phyloP scores from a whole-genome alignment of 2,329 filamentous ascomycete genomes.

The Sarocladium strictum region DNA sequence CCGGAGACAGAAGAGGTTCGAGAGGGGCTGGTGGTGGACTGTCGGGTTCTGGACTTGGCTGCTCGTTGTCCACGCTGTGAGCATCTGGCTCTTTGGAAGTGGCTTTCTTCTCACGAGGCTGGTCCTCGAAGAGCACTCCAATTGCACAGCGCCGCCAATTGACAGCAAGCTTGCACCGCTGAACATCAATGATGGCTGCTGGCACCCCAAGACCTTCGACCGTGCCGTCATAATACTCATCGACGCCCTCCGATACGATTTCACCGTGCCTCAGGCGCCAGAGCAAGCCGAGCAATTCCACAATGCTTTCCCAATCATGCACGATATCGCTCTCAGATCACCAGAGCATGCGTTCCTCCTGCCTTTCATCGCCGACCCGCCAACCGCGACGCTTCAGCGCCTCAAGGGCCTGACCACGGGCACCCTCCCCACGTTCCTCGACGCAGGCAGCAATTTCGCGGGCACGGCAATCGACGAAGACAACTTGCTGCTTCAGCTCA shows the following conservation, averaged over 20 bases:
- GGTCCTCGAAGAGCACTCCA: constrained; percentile 70
- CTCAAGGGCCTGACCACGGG: constrained; percentile 93
- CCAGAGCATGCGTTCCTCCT: constrained; percentile 83
- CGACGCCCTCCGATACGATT: constrained; percentile 94
- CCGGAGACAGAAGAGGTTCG: constrained; percentile 42
- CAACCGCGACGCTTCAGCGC: constrained; percentile 86
- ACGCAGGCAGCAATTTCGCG: constrained; percentile 90
- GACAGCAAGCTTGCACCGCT: constrained; percentile 34
- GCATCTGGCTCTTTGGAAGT: constrained; percentile 87
- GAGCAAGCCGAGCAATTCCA: constrained; percentile 55
- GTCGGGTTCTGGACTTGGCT: constrained; percentile 66
- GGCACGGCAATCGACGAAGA: constrained; percentile 96
- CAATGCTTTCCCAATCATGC: constrained; percentile 79
- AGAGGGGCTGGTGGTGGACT: constrained; percentile 50
- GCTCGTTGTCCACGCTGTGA: constrained; percentile 67
- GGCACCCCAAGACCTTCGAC: constrained; percentile 91
- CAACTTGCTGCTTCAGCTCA: constrained; percentile 62
- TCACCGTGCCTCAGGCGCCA: constrained; percentile 69
- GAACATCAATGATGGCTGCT: constrained; percentile 66
- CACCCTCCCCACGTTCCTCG: constrained; percentile 89
- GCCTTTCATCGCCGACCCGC: constrained; percentile 95
- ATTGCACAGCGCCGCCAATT: constrained; percentile 63
- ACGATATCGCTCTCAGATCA: constrained; percentile 69
- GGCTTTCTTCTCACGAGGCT: constrained; percentile 88
- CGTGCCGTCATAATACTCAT: constrained; percentile 87